Base-by-base conservation (phyloP, 208 protist species). In the Leishmania braziliensis region DNA sequence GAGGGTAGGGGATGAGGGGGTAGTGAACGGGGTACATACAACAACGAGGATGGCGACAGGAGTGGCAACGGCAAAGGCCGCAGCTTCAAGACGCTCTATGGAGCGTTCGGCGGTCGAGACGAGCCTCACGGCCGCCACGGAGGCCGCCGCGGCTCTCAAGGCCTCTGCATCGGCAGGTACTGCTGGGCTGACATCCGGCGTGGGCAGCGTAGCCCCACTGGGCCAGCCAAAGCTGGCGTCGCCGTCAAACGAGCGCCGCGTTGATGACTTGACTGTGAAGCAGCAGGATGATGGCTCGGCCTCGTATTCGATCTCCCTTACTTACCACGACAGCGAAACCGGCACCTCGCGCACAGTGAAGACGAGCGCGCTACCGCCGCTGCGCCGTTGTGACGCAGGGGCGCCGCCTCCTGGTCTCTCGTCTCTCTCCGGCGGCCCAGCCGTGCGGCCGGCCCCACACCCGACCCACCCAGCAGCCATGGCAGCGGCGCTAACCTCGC, bases 181-280 rank as follows among this genome's bases (percentile, higher is more conserved):
- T 29, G 8, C 68, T 50, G 5, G n/a, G 5, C 2, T 43, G 39
- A 53, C 36, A 48, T 29, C 68, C 46, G 68, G 16, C 8, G 36
- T n/a, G 43, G 20, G 20, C 43, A 72, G 5, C 43, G 68, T 26
- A 12, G 18, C 68, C 26, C 68, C 46, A 18, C 68, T 72, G 68
- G 33, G 43, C 20, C 68, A 46, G 23, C 8, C 71, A 62, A 83
- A 79, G 43, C 51, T 39, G 5, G 1, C 73, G 39, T 60, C 73
- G 74, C 69, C 71, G 18, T 84, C 81, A 46, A 77, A 89, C 74
- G 89, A 92, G 81, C 89, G 91, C 74, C 88, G 89, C 26, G 83
- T 91, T 5, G 89, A 92, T 70, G 91, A 95, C 69, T 73, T 92
- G 9, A 87, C 85, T 58, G 91, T 95, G 71, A 86, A 87, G 60